Evolutionary conservation across 345 rosid species (phyloP).

Genomic region (Euclidium syriacum): DNA sequence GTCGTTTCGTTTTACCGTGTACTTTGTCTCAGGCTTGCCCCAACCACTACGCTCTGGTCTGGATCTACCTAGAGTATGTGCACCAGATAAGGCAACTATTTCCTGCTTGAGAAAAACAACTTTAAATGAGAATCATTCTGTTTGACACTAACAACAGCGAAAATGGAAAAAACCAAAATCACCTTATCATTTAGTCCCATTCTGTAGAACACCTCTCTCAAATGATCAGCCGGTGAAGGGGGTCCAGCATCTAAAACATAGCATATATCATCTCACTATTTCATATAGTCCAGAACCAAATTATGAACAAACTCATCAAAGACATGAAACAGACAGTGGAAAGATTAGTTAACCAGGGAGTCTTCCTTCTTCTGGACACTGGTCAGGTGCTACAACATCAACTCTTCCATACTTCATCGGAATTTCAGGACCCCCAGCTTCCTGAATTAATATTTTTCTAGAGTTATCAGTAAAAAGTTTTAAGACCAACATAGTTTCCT

Average conservation of each 20-base stretch:
- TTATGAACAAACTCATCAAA: background rate
- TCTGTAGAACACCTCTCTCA: constrained; percentile 77
- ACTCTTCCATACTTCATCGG: constrained; percentile 96
- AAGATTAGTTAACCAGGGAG: constrained; percentile 74
- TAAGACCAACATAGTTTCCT: background rate
- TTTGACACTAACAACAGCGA: background rate
- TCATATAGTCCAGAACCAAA: background rate
- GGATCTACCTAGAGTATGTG: constrained; percentile 91
- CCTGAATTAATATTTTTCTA: constrained; percentile 41
- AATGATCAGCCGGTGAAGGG: constrained; percentile 78
- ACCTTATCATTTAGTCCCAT: constrained; percentile 96
- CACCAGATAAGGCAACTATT: constrained; percentile 93
- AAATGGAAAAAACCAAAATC: background rate
- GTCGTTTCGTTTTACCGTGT: constrained; percentile 56
- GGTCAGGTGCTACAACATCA: constrained; percentile 62
- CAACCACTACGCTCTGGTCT: constrained; percentile 95
- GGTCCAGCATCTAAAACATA: constrained; percentile 77
- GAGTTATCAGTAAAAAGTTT: constrained; percentile 16
- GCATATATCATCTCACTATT: background rate
- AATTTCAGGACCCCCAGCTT: constrained; percentile 88
- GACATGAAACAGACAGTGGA: constrained; percentile 23
- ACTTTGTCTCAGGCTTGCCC: constrained; percentile 95
- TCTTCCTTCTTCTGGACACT: constrained; percentile 97
- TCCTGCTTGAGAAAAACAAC: constrained; percentile 43
- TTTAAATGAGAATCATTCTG: background rate